Conservation (phyloP, 306 rosid genomes). For the Sindora glabra region DNA sequence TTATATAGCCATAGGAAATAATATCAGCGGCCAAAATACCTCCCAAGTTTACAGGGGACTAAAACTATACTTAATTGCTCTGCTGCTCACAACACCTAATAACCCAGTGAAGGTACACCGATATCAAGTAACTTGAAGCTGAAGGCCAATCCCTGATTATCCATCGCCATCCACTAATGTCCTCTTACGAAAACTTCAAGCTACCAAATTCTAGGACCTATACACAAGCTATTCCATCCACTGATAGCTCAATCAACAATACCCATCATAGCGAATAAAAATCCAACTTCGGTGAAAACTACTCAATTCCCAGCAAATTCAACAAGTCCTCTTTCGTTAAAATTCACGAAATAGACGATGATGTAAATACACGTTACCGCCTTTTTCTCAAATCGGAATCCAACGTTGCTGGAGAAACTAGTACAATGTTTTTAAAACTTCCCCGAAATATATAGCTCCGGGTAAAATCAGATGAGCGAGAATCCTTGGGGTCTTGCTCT, state of each 20-base stretch:
- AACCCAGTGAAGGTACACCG: slow-evolving; percentile 9
- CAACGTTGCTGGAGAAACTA: background rate
- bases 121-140: slow-evolving; percentile 3
- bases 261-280: slow-evolving; percentile 13
- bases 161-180: slow-evolving; percentile 8
- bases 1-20: background rate
- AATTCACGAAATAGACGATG: slow-evolving; percentile 13
- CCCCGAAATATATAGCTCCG: slow-evolving; percentile 20
- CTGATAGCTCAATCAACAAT: slow-evolving; percentile 45
- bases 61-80: slow-evolving; percentile 1
- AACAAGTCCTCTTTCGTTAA: slow-evolving; percentile 21
- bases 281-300: slow-evolving; percentile 18
- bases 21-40: slow-evolving; percentile 1
- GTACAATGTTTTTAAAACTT: slow-evolving; percentile 1
- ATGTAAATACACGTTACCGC: slow-evolving; percentile 21
- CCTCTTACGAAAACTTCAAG: slow-evolving; percentile 20
- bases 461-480: slow-evolving; percentile 10
- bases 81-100: slow-evolving; percentile 15
- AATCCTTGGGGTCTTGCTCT: slow-evolving; percentile 38
- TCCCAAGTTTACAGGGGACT: background rate
- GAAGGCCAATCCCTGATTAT: slow-evolving; percentile 12
- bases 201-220: slow-evolving; percentile 21
- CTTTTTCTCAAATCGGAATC: slow-evolving; percentile 22
- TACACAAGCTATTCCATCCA: slow-evolving; percentile 23
- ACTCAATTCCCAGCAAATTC: slow-evolving; percentile 12